These are phyloP conservation scores for Sclerospora graminicola DNA, from an alignment of 352 stramenopile species.

Conservation along the genomic window DNA sequence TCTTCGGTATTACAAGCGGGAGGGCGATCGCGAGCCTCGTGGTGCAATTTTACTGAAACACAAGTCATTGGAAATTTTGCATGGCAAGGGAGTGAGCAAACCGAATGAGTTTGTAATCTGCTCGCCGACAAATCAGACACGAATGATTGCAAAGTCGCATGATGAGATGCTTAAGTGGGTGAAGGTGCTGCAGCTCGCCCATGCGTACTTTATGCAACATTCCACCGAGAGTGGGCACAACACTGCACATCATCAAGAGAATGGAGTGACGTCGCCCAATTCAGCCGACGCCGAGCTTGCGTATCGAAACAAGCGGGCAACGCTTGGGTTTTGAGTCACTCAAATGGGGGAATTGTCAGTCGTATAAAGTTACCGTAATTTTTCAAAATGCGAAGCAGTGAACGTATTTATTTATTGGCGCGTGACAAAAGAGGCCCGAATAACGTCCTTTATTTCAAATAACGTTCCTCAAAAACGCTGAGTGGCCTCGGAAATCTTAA, in stretches of 20 bases:
- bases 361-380: too few species aligned
- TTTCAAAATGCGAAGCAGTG: too few species aligned
- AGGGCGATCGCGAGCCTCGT: constrained; percentile 63
- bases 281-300: constrained; percentile 20
- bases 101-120: constrained; percentile 71
- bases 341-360: too few species aligned
- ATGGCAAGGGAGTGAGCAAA: constrained; percentile 58
- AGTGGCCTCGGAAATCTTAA: background rate
- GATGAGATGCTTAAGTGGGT: constrained; percentile 72
- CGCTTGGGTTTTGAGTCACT: constrained; percentile 62
- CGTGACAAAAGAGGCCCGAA: too few species aligned
- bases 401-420: too few species aligned
- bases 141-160: constrained; percentile 55
- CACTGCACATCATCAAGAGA: constrained; percentile 15
- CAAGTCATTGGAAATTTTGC: constrained; percentile 56
- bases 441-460: too few species aligned
- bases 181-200: constrained; percentile 38
- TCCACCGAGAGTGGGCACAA: constrained; percentile 16
- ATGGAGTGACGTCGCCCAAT: constrained; percentile 10
- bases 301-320: constrained; percentile 43
- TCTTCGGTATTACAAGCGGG: constrained; percentile 72
- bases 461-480: too few species aligned
- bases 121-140: constrained; percentile 63
- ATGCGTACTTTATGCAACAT: constrained; percentile 42
- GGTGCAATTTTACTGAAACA: constrained; percentile 56